phyloP scores from a whole-genome alignment of 306 rosid species.

The Oxytropis ochrocephala region DNA sequence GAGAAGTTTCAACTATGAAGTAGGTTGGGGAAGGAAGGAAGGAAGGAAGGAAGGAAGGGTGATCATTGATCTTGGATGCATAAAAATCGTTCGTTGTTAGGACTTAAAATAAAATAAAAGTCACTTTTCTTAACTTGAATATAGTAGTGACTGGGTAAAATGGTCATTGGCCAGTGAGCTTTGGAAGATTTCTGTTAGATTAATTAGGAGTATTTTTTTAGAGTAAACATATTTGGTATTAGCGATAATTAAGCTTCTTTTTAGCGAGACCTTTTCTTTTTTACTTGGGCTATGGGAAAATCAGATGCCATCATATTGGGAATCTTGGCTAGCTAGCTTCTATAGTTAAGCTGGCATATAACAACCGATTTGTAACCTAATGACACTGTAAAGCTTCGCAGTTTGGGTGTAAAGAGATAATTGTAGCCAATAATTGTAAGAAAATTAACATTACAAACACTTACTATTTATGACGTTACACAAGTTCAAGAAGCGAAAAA shows the following conservation, averaged over 20 bases:
- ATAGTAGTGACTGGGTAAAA: neutral
- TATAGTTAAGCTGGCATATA: neutral
- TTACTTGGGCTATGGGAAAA: neutral
- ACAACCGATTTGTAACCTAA: neutral
- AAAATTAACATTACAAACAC: no score
- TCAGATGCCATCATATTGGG: no score
- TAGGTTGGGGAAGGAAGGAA: no score
- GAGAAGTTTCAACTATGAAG: slow-evolving; percentile 32
- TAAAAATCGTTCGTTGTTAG: neutral
- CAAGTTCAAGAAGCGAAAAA: no score
- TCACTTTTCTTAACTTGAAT: slow-evolving; percentile 14
- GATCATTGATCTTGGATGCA: slow-evolving; percentile 24
- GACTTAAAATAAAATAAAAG: neutral
- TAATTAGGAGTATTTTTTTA: neutral
- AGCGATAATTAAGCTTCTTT: slow-evolving; percentile 3
- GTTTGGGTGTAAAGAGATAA: neutral
- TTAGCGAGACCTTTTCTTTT: neutral
- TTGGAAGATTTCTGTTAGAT: slow-evolving; percentile 22
- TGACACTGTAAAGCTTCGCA: neutral
- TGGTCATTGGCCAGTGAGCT: neutral
- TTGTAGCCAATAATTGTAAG: no score
- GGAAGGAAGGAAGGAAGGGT: no score
- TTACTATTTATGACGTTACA: no score
- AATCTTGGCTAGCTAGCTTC: no score
- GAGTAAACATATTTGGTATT: neutral